These are phyloP conservation scores for Fragilaria crotonensis DNA, from an alignment of 108 stramenopile genomes.

Conservation along the genomic window DNA sequence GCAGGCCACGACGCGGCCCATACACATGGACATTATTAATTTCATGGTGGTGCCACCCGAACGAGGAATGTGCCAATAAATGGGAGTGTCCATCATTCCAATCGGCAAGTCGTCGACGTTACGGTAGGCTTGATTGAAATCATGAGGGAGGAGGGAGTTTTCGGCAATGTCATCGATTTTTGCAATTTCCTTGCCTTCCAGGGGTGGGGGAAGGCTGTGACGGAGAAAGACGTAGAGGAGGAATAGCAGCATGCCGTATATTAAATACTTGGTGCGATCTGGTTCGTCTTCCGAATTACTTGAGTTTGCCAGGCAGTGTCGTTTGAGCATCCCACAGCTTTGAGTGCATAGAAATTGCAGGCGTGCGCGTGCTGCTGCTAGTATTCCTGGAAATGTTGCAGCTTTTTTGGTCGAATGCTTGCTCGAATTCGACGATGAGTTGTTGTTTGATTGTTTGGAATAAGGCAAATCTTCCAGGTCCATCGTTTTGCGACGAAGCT, in stretches of 20 bases:
- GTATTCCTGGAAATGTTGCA: not conserved
- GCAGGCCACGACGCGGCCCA: slow-evolving; percentile 20
- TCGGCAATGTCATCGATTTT: not conserved
- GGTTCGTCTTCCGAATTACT: not conserved
- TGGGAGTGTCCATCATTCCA: slow-evolving; percentile 12
- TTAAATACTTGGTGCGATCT: not conserved
- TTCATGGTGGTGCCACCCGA: slow-evolving; percentile 32
- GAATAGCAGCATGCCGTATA: not conserved
- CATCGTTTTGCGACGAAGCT: not conserved
- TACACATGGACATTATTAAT: slow-evolving; percentile 14
- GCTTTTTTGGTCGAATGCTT: not conserved
- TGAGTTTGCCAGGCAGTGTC: not conserved
- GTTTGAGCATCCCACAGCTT: not conserved
- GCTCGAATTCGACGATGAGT: not conserved
- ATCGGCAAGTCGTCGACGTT: slow-evolving; percentile 5
- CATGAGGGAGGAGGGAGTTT: not conserved
- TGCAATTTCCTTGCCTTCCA: not conserved
- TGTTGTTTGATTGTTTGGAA: not conserved
- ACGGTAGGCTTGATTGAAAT: not conserved
- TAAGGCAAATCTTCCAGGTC: no score
- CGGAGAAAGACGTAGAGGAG: not conserved
- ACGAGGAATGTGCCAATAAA: slow-evolving; percentile 28
- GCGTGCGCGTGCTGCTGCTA: not conserved
- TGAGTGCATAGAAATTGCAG: not conserved
- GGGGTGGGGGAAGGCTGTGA: not conserved